These are phyloP conservation scores for Pleomassaria siparia DNA, from an alignment of 2,329 filamentous ascomycete species.

Conservation along the genomic window DNA sequence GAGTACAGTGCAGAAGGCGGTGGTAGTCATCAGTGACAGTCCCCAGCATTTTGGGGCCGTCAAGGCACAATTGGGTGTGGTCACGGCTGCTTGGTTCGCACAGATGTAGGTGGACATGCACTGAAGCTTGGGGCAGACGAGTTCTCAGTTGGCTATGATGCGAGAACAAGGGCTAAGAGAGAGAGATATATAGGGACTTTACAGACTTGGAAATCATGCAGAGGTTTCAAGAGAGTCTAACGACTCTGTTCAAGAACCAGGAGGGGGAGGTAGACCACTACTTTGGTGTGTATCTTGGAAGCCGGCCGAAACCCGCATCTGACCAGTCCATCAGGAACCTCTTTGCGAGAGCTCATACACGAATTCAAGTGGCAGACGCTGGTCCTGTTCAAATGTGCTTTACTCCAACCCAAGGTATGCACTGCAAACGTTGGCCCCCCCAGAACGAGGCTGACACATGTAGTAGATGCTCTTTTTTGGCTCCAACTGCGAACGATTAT, in stretches of 20 bases:
- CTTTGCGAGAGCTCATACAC: slow-evolving; percentile 85
- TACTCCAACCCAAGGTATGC: slow-evolving; percentile 88
- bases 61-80: slow-evolving; percentile 83
- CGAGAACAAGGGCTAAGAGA: slow-evolving; percentile 12
- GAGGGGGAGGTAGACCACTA: slow-evolving; percentile 82
- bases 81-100: slow-evolving; percentile 94
- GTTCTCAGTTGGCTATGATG: background rate
- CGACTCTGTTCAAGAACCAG: slow-evolving; percentile 58
- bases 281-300: slow-evolving; percentile 62
- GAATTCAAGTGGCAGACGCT: slow-evolving; percentile 95
- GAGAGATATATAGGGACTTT: slow-evolving; percentile 64
- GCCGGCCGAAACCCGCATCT: slow-evolving; percentile 3
- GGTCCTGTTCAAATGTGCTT: slow-evolving; percentile 87
- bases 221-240: slow-evolving; percentile 87
- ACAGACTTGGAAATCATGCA: slow-evolving; percentile 85
- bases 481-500: slow-evolving; percentile 90
- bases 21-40: slow-evolving; percentile 90
- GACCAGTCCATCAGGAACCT: slow-evolving; percentile 56
- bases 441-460: slow-evolving; percentile 17
- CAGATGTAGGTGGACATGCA: slow-evolving; percentile 61
- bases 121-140: background rate
- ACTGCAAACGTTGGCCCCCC: background rate
- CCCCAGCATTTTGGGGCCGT: slow-evolving; percentile 89
- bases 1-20: slow-evolving; percentile 95
- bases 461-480: slow-evolving; percentile 95